Evolutionary conservation across 768 basidiomycete species (phyloP), one percentile per base, ranked within the genome.

Genomic region (Suillus bovinus): DNA sequence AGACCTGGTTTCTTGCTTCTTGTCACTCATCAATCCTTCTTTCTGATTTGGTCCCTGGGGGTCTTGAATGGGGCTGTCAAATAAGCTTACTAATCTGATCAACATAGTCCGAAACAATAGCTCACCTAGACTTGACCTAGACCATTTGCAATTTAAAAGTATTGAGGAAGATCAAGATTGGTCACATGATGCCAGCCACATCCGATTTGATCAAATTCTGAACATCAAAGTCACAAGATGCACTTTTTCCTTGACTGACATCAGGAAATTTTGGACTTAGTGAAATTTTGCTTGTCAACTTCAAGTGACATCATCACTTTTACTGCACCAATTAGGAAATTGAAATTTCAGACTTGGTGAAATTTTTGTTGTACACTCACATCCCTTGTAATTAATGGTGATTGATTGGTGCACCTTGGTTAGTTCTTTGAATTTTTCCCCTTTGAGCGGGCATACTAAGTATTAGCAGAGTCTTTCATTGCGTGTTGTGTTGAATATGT

Each of bases 111-210:
- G 13, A 46, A 46, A 46, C 22, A 46, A 46, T 46, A 22, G 46
- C 46, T 46, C 46, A 46, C 22, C 46, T 46, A 46, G 46, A 46
- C 46, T 46, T 24, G 46, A 46, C 46, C 46, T 46, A 46, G 46
- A 46, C 46, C 22, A 7, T 46, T 46, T 46, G 46, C 46, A 46
- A 46, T 46, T 46, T 46, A 46, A 22, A 46, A 46, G 46, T 24
- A 46, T 46, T 3, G 46, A 46, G n/a, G n/a, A n/a, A n/a, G n/a
- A n/a, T n/a, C n/a, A n/a, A 24, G 46, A 46, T 11, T 44, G 42
- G n/a, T 44, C 42, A 44, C 42, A 44, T 44, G n/a, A 44, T 44
- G n/a, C 42, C n/a, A 44, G 42, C 42, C n/a, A 38, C 36, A 38
- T 38, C 36, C 1, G 14, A 38, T 38, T 5, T 42, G 42, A 20